Conservation (phyloP, 2,329 filamentous ascomycete species). For the Plectosphaerella plurivora region DNA sequence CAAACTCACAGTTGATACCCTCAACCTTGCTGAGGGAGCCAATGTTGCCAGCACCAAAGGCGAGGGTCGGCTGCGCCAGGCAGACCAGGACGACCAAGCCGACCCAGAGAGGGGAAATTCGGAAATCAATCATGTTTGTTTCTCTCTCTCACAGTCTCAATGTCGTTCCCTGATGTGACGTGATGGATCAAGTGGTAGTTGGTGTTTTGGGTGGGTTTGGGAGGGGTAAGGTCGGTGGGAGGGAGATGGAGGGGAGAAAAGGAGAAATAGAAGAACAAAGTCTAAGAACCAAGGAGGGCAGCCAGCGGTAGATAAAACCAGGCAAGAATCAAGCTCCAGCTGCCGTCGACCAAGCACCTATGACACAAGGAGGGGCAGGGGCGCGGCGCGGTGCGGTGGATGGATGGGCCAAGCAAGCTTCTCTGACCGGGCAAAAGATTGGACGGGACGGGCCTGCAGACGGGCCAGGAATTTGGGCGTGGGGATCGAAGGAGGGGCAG, state of each 20-base stretch:
- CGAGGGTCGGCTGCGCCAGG: constrained; percentile 64
- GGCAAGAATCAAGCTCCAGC: constrained; percentile 1
- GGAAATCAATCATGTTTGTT: constrained; percentile 41
- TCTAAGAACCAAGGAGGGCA: constrained; percentile 6
- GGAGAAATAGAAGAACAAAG: constrained; percentile 10
- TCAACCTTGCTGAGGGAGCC: constrained; percentile 75
- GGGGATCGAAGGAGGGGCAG: neutral
- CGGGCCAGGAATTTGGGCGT: neutral
- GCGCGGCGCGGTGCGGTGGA: neutral
- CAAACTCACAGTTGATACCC: constrained; percentile 68
- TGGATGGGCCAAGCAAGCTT: neutral
- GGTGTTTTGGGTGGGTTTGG: neutral
- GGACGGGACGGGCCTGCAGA: neutral
- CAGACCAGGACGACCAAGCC: constrained; percentile 59
- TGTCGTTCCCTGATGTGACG: neutral
- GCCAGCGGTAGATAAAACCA: constrained; percentile 8
- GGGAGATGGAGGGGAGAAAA: constrained; percentile 11
- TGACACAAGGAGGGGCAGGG: constrained; percentile 4
- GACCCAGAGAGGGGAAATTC: constrained; percentile 45
- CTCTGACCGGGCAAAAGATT: neutral
- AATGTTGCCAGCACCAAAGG: constrained; percentile 88
- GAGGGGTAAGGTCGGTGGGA: constrained; percentile 6
- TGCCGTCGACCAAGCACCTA: neutral
- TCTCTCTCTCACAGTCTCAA: constrained; percentile 1
- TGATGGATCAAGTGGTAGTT: constrained; percentile 1